Evolutionary conservation across 2,329 filamentous ascomycete species (phyloP).

Genomic region (Calonectria honghensis): DNA sequence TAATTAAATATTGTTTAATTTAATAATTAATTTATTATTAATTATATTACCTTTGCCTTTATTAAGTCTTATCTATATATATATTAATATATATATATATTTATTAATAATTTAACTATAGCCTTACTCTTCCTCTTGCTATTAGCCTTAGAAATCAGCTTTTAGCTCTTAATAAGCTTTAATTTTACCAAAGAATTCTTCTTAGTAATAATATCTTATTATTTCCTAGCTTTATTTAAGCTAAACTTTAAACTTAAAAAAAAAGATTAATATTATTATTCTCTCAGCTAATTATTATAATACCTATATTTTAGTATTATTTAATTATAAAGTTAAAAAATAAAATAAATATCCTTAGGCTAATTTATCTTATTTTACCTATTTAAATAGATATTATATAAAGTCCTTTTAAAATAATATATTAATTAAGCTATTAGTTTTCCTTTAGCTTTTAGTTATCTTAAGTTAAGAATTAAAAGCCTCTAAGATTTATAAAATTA

Average conservation of each 20-base stretch:
- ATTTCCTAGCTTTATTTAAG: neutral
- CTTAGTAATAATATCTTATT: neutral
- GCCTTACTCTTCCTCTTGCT: neutral
- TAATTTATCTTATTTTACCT: neutral
- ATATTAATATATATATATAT: neutral
- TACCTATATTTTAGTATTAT: too few relatives aligned
- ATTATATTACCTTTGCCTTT: neutral
- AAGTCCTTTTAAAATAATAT: neutral
- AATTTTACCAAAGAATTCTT: neutral
- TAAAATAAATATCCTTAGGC: neutral
- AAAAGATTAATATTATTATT: too few relatives aligned
- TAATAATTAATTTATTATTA: neutral
- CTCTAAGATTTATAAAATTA: neutral
- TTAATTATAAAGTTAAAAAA: neutral
- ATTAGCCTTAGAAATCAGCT: neutral
- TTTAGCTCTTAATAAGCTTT: too few relatives aligned
- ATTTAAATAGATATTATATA: neutral
- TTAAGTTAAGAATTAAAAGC: neutral
- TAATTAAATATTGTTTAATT: neutral
- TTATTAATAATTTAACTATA: neutral
- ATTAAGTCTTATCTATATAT: neutral
- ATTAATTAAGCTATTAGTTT: neutral
- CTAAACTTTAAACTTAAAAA: neutral
- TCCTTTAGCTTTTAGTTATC: neutral
- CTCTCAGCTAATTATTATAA: too few relatives aligned